These are phyloP conservation scores for Alternaria infectoria DNA, from an alignment of 2,329 filamentous ascomycete genomes.

Conservation along the genomic window DNA sequence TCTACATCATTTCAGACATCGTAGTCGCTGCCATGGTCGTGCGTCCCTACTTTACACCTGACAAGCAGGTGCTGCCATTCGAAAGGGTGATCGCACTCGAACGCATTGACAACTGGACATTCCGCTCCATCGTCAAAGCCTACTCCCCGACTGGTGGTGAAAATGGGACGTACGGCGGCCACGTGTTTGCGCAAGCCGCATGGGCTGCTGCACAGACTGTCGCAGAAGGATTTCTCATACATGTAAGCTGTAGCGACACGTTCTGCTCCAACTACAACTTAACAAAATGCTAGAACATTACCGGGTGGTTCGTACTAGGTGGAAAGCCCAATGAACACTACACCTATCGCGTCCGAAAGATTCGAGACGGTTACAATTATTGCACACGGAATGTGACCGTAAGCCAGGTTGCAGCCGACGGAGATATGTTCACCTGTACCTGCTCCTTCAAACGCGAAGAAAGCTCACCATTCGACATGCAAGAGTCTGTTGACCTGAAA, in stretches of 20 bases:
- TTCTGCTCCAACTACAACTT: not conserved
- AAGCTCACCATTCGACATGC: slow-evolving; percentile 40
- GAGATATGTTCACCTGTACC: slow-evolving; percentile 59
- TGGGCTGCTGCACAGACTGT: slow-evolving; percentile 64
- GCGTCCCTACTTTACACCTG: slow-evolving; percentile 33
- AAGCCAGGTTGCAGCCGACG: slow-evolving; percentile 53
- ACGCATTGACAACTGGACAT: slow-evolving; percentile 50
- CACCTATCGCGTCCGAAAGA: slow-evolving; percentile 57
- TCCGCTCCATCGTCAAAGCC: slow-evolving; percentile 48
- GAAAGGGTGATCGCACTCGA: slow-evolving; percentile 51
- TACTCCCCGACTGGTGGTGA: slow-evolving; percentile 52
- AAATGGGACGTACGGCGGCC: slow-evolving; percentile 59
- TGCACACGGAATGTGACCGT: slow-evolving; percentile 60
- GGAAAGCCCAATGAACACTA: slow-evolving; percentile 58
- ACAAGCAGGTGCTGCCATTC: slow-evolving; percentile 44
- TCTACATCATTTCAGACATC: not conserved
- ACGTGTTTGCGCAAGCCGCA: slow-evolving; percentile 64
- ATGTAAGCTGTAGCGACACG: slow-evolving; percentile 47
- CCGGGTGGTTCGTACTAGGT: slow-evolving; percentile 59
- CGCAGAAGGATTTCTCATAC: slow-evolving; percentile 56
- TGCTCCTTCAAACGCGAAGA: slow-evolving; percentile 60
- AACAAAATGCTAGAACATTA: slow-evolving; percentile 52
- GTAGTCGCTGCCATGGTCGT: slow-evolving; percentile 25
- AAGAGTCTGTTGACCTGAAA: slow-evolving; percentile 46
- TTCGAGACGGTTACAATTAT: slow-evolving; percentile 60